Evolutionary conservation across 129 eudicot species (phyloP).

Genomic region (Calendula officinalis): DNA sequence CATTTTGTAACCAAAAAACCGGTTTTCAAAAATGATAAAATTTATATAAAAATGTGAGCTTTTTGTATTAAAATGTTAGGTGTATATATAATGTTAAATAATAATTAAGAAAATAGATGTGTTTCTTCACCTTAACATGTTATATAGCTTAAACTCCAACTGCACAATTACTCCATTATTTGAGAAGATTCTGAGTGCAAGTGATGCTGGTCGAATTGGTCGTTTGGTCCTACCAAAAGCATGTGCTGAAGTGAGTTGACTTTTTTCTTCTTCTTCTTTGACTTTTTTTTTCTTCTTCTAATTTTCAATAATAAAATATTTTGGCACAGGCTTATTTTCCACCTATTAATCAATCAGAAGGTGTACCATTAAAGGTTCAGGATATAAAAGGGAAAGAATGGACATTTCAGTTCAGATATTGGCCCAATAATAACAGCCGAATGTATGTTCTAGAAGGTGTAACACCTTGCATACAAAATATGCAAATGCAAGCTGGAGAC

Average conservation of each 20-base stretch:
- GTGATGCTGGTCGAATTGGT: conserved; percentile 96
- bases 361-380: conserved; percentile 63
- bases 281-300: conserved; percentile 9
- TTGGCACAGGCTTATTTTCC: conserved; percentile 68
- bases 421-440: conserved; percentile 89
- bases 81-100: no score
- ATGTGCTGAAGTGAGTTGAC: conserved; percentile 84
- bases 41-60: no score
- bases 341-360: conserved; percentile 64
- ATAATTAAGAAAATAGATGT: not conserved
- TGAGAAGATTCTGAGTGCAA: conserved; percentile 91
- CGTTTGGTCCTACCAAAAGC: conserved; percentile 97
- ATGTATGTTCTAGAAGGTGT: conserved; percentile 90
- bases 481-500: conserved; percentile 87
- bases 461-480: conserved; percentile 79
- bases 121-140: conserved; percentile 39
- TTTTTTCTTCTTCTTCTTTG: conserved; percentile 17
- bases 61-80: no score
- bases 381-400: conserved; percentile 82
- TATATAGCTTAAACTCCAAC: conserved; percentile 65
- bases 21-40: no score
- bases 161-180: conserved; percentile 56
- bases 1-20: no score
- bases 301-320: conserved; percentile 14
- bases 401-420: conserved; percentile 87